Evolutionary conservation across 352 stramenopile genomes (phyloP).

Genomic region (Pythium coloratum): DNA sequence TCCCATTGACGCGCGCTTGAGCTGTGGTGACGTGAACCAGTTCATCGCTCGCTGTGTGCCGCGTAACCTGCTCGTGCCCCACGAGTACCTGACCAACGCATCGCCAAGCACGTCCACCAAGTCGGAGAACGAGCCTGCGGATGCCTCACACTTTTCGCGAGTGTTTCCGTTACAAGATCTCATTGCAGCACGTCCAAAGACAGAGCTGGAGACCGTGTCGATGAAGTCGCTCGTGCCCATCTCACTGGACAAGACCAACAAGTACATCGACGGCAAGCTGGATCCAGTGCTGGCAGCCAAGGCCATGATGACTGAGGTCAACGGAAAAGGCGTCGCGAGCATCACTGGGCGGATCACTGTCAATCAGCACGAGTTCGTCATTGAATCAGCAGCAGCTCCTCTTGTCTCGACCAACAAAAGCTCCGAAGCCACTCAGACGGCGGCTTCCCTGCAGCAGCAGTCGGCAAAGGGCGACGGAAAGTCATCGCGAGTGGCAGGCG

Average conservation of each 20-base stretch:
- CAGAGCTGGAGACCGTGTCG: conserved; percentile 62
- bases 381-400: conserved; percentile 31
- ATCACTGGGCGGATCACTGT: conserved; percentile 60
- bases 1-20: conserved; percentile 76
- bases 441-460: not conserved
- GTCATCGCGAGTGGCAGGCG: conserved; percentile 12
- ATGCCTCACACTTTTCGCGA: conserved; percentile 64
- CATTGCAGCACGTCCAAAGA: conserved; percentile 64
- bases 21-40: conserved; percentile 84
- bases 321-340: conserved; percentile 62
- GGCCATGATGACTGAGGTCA: conserved; percentile 64
- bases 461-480: conserved; percentile 16
- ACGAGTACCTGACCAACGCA: conserved; percentile 45
- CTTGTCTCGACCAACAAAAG: not conserved
- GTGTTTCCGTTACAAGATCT: conserved; percentile 79
- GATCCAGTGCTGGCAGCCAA: conserved; percentile 64
- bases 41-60: conserved; percentile 80
- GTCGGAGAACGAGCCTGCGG: conserved; percentile 24
- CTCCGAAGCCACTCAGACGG: not conserved
- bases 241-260: conserved; percentile 66
- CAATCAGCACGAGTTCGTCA: conserved; percentile 59
- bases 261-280: conserved; percentile 84
- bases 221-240: conserved; percentile 77
- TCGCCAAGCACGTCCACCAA: conserved; percentile 23
- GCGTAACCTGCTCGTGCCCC: conserved; percentile 63